Base-by-base conservation (phyloP, 2,329 filamentous ascomycete genomes). In the Arthrinium phaeospermum region DNA sequence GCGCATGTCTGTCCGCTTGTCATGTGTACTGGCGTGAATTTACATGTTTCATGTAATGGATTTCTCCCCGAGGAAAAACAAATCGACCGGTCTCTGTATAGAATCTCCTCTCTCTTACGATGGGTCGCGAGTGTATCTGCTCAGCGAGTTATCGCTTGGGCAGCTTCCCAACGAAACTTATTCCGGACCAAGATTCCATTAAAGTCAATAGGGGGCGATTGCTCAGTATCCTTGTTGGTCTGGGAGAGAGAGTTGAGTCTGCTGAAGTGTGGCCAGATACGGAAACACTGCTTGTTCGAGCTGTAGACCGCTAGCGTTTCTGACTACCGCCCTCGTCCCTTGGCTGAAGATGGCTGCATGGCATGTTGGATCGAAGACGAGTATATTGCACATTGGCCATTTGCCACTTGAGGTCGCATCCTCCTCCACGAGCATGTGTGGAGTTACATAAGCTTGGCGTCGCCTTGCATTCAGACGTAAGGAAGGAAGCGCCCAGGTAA, bases 381-480 rank as follows among this genome's bases (percentile, higher is more conserved):
- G 57, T 22, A 64, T 24, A 8, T 64, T 41, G 19, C 34, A 41
- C 22, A 41, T 24, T 64, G 34, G 34, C 8, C 34, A 22, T 41
- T 61, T 41, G 57, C 57, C 57, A 64, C 57, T 64, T 24, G 19
- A 64, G n/a, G 57, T 41, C 34, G n/a, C 34, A 41, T 64, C 10
- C 34, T 64, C 34, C 34, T 64, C 19, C 22, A 1, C 10, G 57
- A 64, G 34, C 10, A 41, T 41, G 57, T 34, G 57, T 64, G 22
- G 41, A 64, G 57, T 64, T 41, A 64, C 57, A 37, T 64, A 64
- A 64, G 57, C 57, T 41, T 41, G 57, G 57, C 16, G 19, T 64
- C 22, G 57, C 34, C 57, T 41, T 64, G 34, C 10, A 41, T 64
- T 6, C 16, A 22, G 4, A 41, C n/a, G 34, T 22, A 41, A 41